A percentile compares a stretch with the other conserved stretches of the same genome.
phyloP scores from a whole-genome alignment of 1,284 basidiomycete genomes.

The Ceratobasidium sp. region DNA sequence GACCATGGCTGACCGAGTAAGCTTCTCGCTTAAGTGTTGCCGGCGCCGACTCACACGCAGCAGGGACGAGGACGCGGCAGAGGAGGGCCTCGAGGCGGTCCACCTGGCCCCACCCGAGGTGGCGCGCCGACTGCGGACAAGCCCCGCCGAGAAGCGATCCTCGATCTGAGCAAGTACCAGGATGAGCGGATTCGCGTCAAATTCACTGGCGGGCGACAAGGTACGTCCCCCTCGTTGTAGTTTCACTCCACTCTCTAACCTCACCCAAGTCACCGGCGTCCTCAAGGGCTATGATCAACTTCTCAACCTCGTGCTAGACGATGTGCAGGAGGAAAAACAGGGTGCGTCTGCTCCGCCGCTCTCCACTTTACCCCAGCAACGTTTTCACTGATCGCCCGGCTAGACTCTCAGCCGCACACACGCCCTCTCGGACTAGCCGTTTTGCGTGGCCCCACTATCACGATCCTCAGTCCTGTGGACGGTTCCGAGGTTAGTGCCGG shows the following conservation, averaged over 20 bases:
- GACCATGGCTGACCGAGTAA: conserved; percentile 40
- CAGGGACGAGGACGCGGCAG: conserved; percentile 48
- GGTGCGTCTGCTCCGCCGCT: conserved; percentile 61
- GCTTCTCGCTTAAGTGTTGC: background rate
- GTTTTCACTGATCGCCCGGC: conserved; percentile 42
- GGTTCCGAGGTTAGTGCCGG: conserved; percentile 70
- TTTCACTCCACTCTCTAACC: conserved; percentile 42
- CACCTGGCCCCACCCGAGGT: background rate
- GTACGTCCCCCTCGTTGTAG: conserved; percentile 59
- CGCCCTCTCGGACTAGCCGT: conserved; percentile 87
- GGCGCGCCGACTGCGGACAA: conserved; percentile 66
- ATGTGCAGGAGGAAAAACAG: conserved; percentile 82
- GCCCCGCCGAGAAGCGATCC: conserved; percentile 94
- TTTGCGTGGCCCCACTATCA: conserved; percentile 91
- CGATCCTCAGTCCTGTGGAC: conserved; percentile 91
- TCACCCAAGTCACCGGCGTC: conserved; percentile 81
- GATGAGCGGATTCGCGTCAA: conserved; percentile 95
- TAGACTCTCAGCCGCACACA: conserved; percentile 74
- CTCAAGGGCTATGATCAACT: conserved; percentile 98
- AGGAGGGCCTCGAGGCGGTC: conserved; percentile 44
- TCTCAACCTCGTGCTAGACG: conserved; percentile 94
- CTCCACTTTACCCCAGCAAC: conserved; percentile 50
- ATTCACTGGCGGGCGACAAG: conserved; percentile 96
- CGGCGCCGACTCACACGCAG: background rate
- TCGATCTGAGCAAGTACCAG: conserved; percentile 94